phyloP scores from a whole-genome alignment of 345 rosid genomes.

The Acer saccharum region DNA sequence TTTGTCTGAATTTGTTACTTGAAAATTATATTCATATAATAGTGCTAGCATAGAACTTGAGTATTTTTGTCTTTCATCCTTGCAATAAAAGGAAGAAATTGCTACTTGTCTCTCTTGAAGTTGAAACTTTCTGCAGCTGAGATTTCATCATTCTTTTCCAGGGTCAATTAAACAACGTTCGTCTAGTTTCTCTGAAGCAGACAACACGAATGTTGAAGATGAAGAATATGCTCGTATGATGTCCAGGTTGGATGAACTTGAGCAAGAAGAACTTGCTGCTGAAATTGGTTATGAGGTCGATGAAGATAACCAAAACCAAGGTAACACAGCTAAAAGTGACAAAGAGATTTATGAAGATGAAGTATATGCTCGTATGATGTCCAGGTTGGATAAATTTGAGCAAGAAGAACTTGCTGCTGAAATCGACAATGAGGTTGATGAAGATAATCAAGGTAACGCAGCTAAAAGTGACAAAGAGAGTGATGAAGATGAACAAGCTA shows the following conservation, averaged over 20 bases:
- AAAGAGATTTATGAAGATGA: constrained; percentile 33
- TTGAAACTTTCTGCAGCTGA: constrained; percentile 5
- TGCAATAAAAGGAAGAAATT: background rate
- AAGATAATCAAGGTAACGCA: constrained; percentile 5
- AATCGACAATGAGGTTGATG: constrained; percentile 25
- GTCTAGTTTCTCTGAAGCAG: constrained; percentile 28
- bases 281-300: constrained; percentile 32
- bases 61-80: background rate
- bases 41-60: background rate
- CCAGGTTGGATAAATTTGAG: constrained; percentile 92
- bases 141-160: constrained; percentile 19
- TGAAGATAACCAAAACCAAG: constrained; percentile 18
- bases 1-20: background rate
- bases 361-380: constrained; percentile 68
- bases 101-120: background rate
- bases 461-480: constrained; percentile 14
- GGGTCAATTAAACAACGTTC: constrained; percentile 27
- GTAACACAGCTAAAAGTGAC: constrained; percentile 7
- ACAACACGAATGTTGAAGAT: constrained; percentile 32
- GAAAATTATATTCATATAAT: background rate
- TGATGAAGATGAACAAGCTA: constrained; percentile 25
- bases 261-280: constrained; percentile 76
- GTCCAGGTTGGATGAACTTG: constrained; percentile 90
- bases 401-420: constrained; percentile 75
- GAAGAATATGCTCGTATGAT: constrained; percentile 73